These are phyloP conservation scores for Passiflora organensis DNA, from an alignment of 345 rosid species.

Conservation along the genomic window DNA sequence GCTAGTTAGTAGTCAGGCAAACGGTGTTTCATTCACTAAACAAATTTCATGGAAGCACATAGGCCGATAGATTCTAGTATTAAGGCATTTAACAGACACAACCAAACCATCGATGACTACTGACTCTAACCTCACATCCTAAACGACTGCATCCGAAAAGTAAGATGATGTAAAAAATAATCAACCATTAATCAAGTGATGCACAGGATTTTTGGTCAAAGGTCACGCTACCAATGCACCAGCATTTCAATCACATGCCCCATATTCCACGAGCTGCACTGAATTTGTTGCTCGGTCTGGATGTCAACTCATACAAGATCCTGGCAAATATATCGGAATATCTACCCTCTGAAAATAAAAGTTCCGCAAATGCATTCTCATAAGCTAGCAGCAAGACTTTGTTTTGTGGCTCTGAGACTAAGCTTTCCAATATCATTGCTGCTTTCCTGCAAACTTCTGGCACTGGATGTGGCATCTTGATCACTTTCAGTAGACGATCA, in stretches of 20 bases:
- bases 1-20: too few species aligned
- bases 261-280: conserved; percentile 83
- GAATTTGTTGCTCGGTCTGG: conserved; percentile 83
- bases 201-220: neutral
- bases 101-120: too few species aligned
- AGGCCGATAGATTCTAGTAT: too few species aligned
- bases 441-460: conserved; percentile 96
- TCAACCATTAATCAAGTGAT: too few species aligned
- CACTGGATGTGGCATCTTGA: conserved; percentile 75
- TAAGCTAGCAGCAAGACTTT: conserved; percentile 61
- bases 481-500: conserved; percentile 84
- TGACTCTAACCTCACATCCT: too few species aligned
- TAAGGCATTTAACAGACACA: too few species aligned
- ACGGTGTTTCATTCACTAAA: too few species aligned
- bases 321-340: conserved; percentile 89
- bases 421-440: conserved; percentile 87
- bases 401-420: conserved; percentile 91
- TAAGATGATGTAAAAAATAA: too few species aligned
- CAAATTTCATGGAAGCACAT: too few species aligned
- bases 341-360: conserved; percentile 76
- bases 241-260: conserved; percentile 56
- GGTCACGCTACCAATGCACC: neutral
- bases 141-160: too few species aligned
- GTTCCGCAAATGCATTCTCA: conserved; percentile 90
- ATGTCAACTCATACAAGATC: conserved; percentile 80